A percentile compares a stretch with the other conserved stretches of the same genome.
phyloP scores from a whole-genome alignment of 257 asterid genomes.

The Apocynum venetum region DNA sequence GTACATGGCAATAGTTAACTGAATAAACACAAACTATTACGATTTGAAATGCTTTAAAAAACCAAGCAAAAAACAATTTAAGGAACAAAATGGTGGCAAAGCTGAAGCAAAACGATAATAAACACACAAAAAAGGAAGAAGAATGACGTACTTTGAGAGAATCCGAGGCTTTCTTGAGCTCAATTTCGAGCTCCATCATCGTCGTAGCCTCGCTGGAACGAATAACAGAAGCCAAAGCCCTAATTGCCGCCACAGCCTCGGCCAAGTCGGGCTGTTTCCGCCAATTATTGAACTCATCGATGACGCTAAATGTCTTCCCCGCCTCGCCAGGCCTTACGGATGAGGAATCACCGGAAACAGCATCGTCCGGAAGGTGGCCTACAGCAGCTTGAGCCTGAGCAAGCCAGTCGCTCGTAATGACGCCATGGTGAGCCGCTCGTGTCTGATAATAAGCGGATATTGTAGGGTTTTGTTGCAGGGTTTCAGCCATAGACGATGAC shows the following conservation, averaged over 20 bases:
- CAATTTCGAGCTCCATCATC: conserved; percentile 93
- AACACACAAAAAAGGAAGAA: neutral
- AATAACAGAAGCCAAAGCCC: conserved; percentile 91
- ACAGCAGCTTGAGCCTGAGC: conserved; percentile 85
- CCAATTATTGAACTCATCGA: conserved; percentile 83
- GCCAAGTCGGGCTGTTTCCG: conserved; percentile 89
- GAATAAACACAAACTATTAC: neutral
- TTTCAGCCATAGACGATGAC: conserved; percentile 40
- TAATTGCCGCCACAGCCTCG: conserved; percentile 95
- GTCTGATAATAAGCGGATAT: conserved; percentile 79
- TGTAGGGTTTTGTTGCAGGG: conserved; percentile 38
- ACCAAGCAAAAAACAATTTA: neutral
- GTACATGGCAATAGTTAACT: neutral
- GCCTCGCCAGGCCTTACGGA: conserved; percentile 24
- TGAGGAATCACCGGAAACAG: conserved; percentile 24
- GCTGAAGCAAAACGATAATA: neutral
- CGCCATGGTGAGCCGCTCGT: conserved; percentile 92
- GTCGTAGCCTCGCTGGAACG: conserved; percentile 82
- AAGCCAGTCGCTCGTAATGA: conserved; percentile 87
- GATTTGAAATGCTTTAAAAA: neutral
- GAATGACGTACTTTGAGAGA: conserved; percentile 57
- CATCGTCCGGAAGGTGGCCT: conserved; percentile 30
- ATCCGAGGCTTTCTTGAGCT: conserved; percentile 83
- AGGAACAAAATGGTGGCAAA: neutral
- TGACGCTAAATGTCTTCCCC: conserved; percentile 48